phyloP scores from a whole-genome alignment of 169 alveolate species.

The Toxoplasma gondii region DNA sequence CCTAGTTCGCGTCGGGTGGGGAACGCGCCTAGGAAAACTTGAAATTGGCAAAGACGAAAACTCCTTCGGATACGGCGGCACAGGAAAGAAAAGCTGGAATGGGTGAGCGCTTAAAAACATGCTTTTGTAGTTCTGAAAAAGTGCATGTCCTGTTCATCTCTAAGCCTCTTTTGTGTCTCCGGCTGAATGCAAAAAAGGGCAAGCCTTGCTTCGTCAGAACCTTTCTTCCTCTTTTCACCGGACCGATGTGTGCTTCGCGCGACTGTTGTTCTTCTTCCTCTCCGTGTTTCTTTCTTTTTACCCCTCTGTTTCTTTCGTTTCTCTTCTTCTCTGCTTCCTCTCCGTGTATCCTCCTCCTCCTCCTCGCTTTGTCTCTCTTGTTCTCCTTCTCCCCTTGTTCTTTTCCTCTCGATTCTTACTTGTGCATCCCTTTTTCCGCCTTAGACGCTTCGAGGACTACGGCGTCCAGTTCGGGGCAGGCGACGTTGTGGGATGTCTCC shows the following conservation, averaged over 20 bases:
- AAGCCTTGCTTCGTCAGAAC: too few species aligned
- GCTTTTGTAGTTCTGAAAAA: too few species aligned
- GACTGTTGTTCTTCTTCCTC: background rate
- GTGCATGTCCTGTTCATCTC: too few species aligned
- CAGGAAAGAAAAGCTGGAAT: conserved; percentile 77
- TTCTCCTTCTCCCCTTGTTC: background rate
- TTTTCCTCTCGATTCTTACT: background rate
- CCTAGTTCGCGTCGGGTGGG: conserved; percentile 62
- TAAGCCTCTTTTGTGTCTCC: background rate
- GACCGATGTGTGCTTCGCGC: too few species aligned
- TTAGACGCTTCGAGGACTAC: conserved; percentile 31
- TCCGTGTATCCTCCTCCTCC: too few species aligned
- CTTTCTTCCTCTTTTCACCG: too few species aligned
- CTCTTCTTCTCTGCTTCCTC: background rate
- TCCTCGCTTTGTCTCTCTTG: too few species aligned
- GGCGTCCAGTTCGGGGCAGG: conserved; percentile 21
- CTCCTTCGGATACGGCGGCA: conserved; percentile 73
- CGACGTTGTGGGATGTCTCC: conserved; percentile 43
- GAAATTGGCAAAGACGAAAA: conserved; percentile 61
- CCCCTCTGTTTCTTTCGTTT: background rate
- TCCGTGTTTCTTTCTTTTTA: background rate
- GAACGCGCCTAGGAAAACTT: conserved; percentile 10
- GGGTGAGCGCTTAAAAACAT: background rate
- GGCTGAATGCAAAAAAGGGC: too few species aligned
- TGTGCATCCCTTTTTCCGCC: background rate